Evolutionary conservation across 2,329 filamentous ascomycete genomes (phyloP).

Genomic region (Alternaria brassicae): DNA sequence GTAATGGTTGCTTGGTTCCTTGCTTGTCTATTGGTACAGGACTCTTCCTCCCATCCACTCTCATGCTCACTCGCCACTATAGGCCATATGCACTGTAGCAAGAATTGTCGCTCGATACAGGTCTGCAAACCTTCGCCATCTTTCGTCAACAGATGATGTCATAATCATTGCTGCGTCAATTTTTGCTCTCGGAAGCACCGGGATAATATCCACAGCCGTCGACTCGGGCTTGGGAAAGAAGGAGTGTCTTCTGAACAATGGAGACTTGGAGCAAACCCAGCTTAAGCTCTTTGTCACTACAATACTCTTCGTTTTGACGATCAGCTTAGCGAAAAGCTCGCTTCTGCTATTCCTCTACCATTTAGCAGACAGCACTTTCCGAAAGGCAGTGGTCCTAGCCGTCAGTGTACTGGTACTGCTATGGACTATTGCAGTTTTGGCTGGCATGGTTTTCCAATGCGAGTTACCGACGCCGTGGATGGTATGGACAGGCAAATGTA

Average conservation of each 20-base stretch:
- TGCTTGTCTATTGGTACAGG: slow-evolving; percentile 30
- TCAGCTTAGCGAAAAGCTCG: slow-evolving; percentile 36
- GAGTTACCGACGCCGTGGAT: slow-evolving; percentile 35
- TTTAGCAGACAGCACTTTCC: slow-evolving; percentile 21
- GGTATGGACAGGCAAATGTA: slow-evolving; percentile 31
- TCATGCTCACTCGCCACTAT: slow-evolving; percentile 7
- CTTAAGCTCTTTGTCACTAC: slow-evolving; percentile 32
- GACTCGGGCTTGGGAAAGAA: slow-evolving; percentile 29
- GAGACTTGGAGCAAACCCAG: slow-evolving; percentile 20
- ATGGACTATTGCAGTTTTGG: slow-evolving; percentile 30
- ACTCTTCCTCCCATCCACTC: not conserved
- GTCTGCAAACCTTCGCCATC: slow-evolving; percentile 14
- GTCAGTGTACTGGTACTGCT: slow-evolving; percentile 22
- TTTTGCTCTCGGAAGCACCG: slow-evolving; percentile 32
- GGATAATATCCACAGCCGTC: slow-evolving; percentile 31
- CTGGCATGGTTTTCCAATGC: slow-evolving; percentile 34
- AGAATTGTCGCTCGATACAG: slow-evolving; percentile 28
- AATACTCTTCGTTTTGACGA: slow-evolving; percentile 30
- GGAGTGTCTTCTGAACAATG: slow-evolving; percentile 17
- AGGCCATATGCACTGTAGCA: slow-evolving; percentile 29
- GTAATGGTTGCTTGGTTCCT: slow-evolving; percentile 39
- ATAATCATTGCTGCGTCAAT: slow-evolving; percentile 28
- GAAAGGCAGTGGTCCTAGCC: slow-evolving; percentile 18
- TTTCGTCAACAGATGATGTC: slow-evolving; percentile 28
- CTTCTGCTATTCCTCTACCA: slow-evolving; percentile 30